A percentile compares a stretch with the other conserved stretches of the same genome.
phyloP scores from a whole-genome alignment of 768 basidiomycete genomes.

The Lyophyllum decastes region DNA sequence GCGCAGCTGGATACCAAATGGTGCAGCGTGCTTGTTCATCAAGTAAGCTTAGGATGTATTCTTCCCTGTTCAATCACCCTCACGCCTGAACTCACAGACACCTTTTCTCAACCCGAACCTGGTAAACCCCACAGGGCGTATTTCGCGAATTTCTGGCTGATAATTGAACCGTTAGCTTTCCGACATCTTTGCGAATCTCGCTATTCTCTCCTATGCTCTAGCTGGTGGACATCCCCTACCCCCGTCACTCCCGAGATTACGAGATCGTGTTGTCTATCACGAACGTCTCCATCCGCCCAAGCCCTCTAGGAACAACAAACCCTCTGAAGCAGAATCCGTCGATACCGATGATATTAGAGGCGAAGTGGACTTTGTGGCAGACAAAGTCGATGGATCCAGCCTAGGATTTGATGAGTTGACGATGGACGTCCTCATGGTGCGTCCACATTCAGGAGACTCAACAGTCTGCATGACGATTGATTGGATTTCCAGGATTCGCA shows the following conservation, averaged over 20 bases:
- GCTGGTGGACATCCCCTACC: slow-evolving; percentile 36
- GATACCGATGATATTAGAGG: slow-evolving; percentile 16
- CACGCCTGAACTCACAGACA: slow-evolving; percentile 27
- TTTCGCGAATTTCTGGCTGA: not conserved
- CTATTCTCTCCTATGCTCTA: slow-evolving; percentile 39
- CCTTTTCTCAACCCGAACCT: slow-evolving; percentile 48
- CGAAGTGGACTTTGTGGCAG: slow-evolving; percentile 24
- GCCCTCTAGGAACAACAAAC: not conserved
- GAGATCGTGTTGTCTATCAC: slow-evolving; percentile 46
- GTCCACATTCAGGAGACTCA: slow-evolving; percentile 5
- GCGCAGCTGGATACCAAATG: slow-evolving; percentile 41
- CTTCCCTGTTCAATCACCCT: not conserved
- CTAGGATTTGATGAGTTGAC: slow-evolving; percentile 44
- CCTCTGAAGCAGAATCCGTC: slow-evolving; percentile 1
- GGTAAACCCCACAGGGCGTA: slow-evolving; percentile 20
- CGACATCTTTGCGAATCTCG: slow-evolving; percentile 42
- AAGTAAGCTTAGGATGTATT: slow-evolving; percentile 20
- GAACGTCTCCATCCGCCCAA: slow-evolving; percentile 28
- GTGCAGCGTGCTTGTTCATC: slow-evolving; percentile 44
- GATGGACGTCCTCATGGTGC: slow-evolving; percentile 37
- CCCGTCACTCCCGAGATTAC: slow-evolving; percentile 37
- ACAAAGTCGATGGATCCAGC: slow-evolving; percentile 39
- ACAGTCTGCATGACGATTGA: not conserved
- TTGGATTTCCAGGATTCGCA: slow-evolving; percentile 35
- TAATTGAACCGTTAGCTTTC: slow-evolving; percentile 32